Evolutionary conservation across 768 basidiomycete species (phyloP).

Genomic region (Suillus spraguei): DNA sequence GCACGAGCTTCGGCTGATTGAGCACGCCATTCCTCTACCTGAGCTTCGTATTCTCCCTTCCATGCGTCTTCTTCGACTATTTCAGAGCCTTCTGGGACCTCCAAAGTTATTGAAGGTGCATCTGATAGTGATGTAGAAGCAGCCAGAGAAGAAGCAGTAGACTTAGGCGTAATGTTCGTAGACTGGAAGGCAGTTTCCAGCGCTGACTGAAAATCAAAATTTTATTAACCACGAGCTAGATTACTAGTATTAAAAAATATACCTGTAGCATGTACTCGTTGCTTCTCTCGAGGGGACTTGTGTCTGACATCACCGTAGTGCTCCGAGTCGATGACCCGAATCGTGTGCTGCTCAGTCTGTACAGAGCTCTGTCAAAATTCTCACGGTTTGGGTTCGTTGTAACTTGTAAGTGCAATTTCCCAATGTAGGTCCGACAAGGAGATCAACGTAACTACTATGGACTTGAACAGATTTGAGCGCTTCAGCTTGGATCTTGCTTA

Average conservation of each 20-base stretch:
- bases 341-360: neutral
- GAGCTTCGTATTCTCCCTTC: constrained; percentile 70
- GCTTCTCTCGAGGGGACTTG: constrained; percentile 22
- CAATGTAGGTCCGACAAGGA: no score
- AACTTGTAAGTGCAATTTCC: neutral
- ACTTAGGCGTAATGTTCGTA: constrained; percentile 21
- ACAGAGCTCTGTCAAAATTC: no score
- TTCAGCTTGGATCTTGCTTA: neutral
- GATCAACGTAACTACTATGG: neutral
- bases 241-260: neutral
- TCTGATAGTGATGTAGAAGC: constrained; percentile 1
- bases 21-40: constrained; percentile 70
- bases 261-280: constrained; percentile 31
- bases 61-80: constrained; percentile 47
- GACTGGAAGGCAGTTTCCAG: constrained; percentile 31
- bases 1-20: constrained; percentile 71
- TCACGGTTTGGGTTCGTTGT: constrained; percentile 2
- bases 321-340: constrained; percentile 5
- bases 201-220: constrained; percentile 21
- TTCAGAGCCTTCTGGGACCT: neutral
- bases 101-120: constrained; percentile 1
- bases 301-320: constrained; percentile 27
- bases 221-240: neutral
- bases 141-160: constrained; percentile 10
- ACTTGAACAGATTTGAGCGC: neutral